These are phyloP conservation scores for Tuber magnatum DNA, from an alignment of 495 filamentous ascomycete genomes.

Conservation along the genomic window DNA sequence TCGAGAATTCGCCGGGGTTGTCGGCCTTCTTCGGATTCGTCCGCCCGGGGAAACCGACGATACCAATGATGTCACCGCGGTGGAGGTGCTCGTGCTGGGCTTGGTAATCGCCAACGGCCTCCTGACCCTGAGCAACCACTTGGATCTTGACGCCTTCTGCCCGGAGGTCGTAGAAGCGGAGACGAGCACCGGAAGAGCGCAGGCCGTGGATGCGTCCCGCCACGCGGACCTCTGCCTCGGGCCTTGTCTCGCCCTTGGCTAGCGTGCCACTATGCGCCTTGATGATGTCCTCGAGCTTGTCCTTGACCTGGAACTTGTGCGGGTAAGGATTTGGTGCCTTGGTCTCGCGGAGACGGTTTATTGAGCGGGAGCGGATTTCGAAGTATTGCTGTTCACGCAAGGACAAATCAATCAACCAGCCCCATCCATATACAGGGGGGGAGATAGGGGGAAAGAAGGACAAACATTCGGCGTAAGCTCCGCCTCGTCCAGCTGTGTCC, in stretches of 20 bases:
- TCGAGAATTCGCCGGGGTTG: conserved; percentile 78
- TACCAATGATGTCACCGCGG: conserved; percentile 82
- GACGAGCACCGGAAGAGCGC: conserved; percentile 71
- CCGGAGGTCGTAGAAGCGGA: conserved; percentile 88
- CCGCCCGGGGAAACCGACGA: conserved; percentile 81
- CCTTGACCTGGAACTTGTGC: conserved; percentile 89
- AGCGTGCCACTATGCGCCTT: conserved; percentile 60
- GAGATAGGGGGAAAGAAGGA: conserved; percentile 14
- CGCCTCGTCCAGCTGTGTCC: conserved; percentile 55
- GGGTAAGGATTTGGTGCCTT: conserved; percentile 85
- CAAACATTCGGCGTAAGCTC: conserved; percentile 85
- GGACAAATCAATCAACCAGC: neutral
- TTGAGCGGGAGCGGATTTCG: conserved; percentile 77
- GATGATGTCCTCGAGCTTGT: conserved; percentile 68
- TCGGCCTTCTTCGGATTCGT: conserved; percentile 79
- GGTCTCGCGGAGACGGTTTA: conserved; percentile 77
- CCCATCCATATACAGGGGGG: neutral
- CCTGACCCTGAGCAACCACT: conserved; percentile 80
- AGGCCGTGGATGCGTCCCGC: conserved; percentile 85
- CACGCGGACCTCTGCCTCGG: conserved; percentile 63
- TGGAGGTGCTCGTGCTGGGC: conserved; percentile 80
- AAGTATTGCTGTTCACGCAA: conserved; percentile 71
- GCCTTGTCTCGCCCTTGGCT: conserved; percentile 73
- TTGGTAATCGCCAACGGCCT: conserved; percentile 46
- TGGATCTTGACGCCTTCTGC: conserved; percentile 79